These are phyloP conservation scores for Zygoascus meyerae DNA, from an alignment of 1,139 yeast genomes.

Conservation along the genomic window DNA sequence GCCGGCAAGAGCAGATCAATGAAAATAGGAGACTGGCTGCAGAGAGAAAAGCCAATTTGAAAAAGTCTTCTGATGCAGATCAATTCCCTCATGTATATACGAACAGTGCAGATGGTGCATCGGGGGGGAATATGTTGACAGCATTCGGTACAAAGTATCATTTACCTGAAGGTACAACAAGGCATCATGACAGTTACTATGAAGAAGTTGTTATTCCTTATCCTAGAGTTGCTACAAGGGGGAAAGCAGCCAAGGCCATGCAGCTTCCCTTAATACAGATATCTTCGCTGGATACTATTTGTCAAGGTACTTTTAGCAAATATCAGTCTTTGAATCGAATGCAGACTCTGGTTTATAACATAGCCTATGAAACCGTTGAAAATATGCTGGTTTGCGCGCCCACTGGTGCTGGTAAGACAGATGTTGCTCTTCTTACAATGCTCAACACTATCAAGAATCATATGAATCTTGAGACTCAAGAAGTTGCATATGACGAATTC, in stretches of 20 bases:
- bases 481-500: slow-evolving; percentile 64
- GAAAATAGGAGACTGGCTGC: slow-evolving; percentile 7
- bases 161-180: slow-evolving; percentile 75
- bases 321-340: slow-evolving; percentile 76
- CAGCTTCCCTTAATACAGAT: slow-evolving; percentile 45
- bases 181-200: slow-evolving; percentile 51
- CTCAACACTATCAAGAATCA: slow-evolving; percentile 74
- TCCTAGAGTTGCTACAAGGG: slow-evolving; percentile 46
- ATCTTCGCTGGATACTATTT: slow-evolving; percentile 62
- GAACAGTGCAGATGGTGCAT: slow-evolving; percentile 39
- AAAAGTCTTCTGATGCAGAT: not conserved
- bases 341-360: slow-evolving; percentile 88
- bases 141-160: slow-evolving; percentile 75
- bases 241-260: slow-evolving; percentile 37
- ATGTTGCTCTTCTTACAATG: slow-evolving; percentile 83
- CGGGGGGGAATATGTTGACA: slow-evolving; percentile 61
- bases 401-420: slow-evolving; percentile 99
- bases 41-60: slow-evolving; percentile 3
- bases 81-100: slow-evolving; percentile 86
- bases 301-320: slow-evolving; percentile 78
- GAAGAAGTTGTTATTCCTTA: slow-evolving; percentile 86
- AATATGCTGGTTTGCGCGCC: slow-evolving; percentile 98
- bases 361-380: slow-evolving; percentile 88
- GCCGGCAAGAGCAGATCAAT: slow-evolving; percentile 42
- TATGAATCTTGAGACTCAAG: slow-evolving; percentile 42